These are phyloP conservation scores for Harringtonia aguacate DNA, from an alignment of 2,329 filamentous ascomycete species.

Conservation along the genomic window DNA sequence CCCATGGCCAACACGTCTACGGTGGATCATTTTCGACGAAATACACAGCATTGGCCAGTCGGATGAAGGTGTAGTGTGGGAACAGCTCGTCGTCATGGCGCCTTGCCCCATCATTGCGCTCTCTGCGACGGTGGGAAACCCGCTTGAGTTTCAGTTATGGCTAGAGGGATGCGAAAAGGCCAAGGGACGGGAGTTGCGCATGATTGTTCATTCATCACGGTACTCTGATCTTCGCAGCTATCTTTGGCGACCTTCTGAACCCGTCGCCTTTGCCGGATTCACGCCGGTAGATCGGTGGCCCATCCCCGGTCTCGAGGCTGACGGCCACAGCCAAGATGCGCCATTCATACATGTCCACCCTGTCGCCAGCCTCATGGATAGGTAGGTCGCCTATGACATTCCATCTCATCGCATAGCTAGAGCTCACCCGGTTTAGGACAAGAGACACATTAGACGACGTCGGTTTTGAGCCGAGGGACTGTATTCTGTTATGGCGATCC, in stretches of 20 bases:
- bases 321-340: constrained; percentile 17
- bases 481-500: constrained; percentile 51
- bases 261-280: constrained; percentile 41
- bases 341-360: constrained; percentile 9
- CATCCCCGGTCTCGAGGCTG: constrained; percentile 31
- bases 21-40: constrained; percentile 73
- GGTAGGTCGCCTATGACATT: no score
- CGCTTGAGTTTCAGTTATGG: constrained; percentile 59
- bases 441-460: constrained; percentile 58
- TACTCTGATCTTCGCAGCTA: constrained; percentile 76
- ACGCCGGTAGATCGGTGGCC: constrained; percentile 27
- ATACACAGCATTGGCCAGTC: constrained; percentile 70
- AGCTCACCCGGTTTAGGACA: no score
- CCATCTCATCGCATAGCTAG: no score
- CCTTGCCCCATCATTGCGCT: constrained; percentile 71
- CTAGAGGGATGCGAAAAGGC: constrained; percentile 51
- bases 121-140: constrained; percentile 71
- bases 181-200: constrained; percentile 52
- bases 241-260: constrained; percentile 41
- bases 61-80: constrained; percentile 68
- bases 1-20: constrained; percentile 56
- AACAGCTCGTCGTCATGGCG: constrained; percentile 62
- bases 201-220: constrained; percentile 56
- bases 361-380: constrained; percentile 12
- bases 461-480: constrained; percentile 60